phyloP scores from a whole-genome alignment of 805 yeast species.

The Lipomyces oligophaga region DNA sequence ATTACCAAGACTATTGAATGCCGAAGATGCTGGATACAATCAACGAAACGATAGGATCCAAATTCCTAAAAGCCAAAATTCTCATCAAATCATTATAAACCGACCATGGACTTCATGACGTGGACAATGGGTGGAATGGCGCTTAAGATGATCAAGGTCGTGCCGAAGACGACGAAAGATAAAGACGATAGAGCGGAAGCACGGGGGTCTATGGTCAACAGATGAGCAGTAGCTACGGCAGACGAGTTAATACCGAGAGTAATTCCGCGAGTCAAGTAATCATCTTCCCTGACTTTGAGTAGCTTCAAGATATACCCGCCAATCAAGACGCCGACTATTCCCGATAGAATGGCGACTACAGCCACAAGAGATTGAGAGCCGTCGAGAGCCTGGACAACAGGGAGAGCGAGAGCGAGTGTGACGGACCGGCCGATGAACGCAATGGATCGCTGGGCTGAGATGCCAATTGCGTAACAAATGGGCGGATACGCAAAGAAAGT shows the following conservation, averaged over 20 bases:
- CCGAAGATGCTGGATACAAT: too few species aligned
- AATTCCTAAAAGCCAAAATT: neutral
- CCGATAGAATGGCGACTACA: slow-evolving; percentile 71
- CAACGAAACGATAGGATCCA: neutral
- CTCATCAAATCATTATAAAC: slow-evolving; percentile 33
- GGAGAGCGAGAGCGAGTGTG: slow-evolving; percentile 75
- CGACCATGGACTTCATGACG: slow-evolving; percentile 48
- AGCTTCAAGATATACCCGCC: slow-evolving; percentile 53
- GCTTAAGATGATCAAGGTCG: slow-evolving; percentile 64
- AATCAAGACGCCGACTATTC: slow-evolving; percentile 67
- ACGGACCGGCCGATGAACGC: slow-evolving; percentile 79
- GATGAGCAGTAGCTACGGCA: slow-evolving; percentile 77
- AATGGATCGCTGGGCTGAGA: slow-evolving; percentile 55
- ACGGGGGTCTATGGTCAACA: slow-evolving; percentile 64
- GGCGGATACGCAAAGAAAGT: slow-evolving; percentile 70
- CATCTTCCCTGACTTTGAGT: slow-evolving; percentile 54
- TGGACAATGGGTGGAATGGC: slow-evolving; percentile 55
- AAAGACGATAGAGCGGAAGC: slow-evolving; percentile 77
- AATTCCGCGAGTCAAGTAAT: slow-evolving; percentile 71
- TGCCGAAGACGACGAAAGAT: slow-evolving; percentile 68
- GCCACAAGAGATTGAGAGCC: slow-evolving; percentile 74
- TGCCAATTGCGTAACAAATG: slow-evolving; percentile 60
- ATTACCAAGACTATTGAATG: too few species aligned
- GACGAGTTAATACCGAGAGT: slow-evolving; percentile 76
- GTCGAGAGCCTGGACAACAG: slow-evolving; percentile 59